Evolutionary conservation across 2,329 filamentous ascomycete species (phyloP).

Genomic region (Didymella exigua): DNA sequence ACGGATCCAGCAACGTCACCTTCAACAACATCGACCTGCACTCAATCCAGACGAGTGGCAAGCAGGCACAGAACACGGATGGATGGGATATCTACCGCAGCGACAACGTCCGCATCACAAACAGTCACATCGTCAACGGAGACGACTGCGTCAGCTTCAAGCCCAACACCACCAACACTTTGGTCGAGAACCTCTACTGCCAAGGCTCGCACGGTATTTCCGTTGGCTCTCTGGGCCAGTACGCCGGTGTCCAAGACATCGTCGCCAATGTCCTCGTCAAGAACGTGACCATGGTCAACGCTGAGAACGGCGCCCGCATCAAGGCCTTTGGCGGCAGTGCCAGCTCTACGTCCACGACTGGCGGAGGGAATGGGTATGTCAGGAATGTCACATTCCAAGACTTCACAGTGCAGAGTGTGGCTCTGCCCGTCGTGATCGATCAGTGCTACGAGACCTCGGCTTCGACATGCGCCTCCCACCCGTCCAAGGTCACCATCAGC

Average conservation of each 20-base stretch:
- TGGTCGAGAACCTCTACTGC: constrained; percentile 70
- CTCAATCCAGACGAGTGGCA: constrained; percentile 58
- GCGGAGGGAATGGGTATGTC: constrained; percentile 67
- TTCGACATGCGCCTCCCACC: constrained; percentile 64
- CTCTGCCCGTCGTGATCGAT: constrained; percentile 67
- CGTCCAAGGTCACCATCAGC: constrained; percentile 61
- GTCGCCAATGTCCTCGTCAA: constrained; percentile 66
- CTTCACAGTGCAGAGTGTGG: constrained; percentile 65
- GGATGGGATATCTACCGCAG: constrained; percentile 68
- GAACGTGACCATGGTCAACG: constrained; percentile 48
- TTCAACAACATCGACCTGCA: constrained; percentile 67
- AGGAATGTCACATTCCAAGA: constrained; percentile 70
- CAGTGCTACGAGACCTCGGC: constrained; percentile 69
- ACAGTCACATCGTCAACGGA: constrained; percentile 67
- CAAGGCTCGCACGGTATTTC: constrained; percentile 74
- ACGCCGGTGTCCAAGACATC: constrained; percentile 69
- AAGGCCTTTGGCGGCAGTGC: constrained; percentile 73
- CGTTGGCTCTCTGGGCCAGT: constrained; percentile 73
- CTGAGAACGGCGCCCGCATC: constrained; percentile 69
- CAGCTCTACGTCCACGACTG: constrained; percentile 64
- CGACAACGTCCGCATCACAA: constrained; percentile 67
- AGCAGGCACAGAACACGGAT: constrained; percentile 69
- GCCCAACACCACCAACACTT: constrained; percentile 71
- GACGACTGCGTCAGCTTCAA: constrained; percentile 78
- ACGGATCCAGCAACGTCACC: constrained; percentile 68